Evolutionary conservation across 768 basidiomycete genomes (phyloP).

Genomic region (Mycena maculata): DNA sequence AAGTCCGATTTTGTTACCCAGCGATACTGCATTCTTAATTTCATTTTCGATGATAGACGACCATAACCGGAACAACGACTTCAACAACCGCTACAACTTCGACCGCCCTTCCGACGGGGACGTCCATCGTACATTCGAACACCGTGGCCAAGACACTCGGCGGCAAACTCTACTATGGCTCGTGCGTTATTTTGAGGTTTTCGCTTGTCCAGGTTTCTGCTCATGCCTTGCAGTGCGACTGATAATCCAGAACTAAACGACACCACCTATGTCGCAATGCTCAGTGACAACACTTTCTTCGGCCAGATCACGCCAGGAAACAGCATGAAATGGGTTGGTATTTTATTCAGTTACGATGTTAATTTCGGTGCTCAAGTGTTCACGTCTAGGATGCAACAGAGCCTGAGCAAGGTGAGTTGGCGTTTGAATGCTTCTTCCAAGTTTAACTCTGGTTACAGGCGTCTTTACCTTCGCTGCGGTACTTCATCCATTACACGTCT

Average conservation of each 20-base stretch:
- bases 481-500: not conserved
- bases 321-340: constrained; percentile 66
- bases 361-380: not conserved
- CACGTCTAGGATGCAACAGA: constrained; percentile 61
- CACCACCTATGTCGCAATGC: constrained; percentile 49
- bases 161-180: constrained; percentile 60
- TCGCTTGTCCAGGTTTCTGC: not conserved
- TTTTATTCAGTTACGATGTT: not conserved
- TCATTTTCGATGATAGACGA: not conserved
- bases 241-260: constrained; percentile 59
- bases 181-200: constrained; percentile 22
- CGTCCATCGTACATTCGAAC: constrained; percentile 45
- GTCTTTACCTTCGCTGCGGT: constrained; percentile 58
- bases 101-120: constrained; percentile 35
- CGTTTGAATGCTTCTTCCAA: no score
- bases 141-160: constrained; percentile 48
- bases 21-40: not conserved
- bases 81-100: constrained; percentile 20
- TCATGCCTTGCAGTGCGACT: constrained; percentile 44
- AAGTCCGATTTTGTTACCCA: not conserved
- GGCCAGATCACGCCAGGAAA: constrained; percentile 59
- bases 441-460: constrained; percentile 4
- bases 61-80: not conserved
- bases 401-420: constrained; percentile 54
- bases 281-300: constrained; percentile 50